Evolutionary conservation across 345 rosid genomes (phyloP).

Genomic region (Aquilaria sinensis): DNA sequence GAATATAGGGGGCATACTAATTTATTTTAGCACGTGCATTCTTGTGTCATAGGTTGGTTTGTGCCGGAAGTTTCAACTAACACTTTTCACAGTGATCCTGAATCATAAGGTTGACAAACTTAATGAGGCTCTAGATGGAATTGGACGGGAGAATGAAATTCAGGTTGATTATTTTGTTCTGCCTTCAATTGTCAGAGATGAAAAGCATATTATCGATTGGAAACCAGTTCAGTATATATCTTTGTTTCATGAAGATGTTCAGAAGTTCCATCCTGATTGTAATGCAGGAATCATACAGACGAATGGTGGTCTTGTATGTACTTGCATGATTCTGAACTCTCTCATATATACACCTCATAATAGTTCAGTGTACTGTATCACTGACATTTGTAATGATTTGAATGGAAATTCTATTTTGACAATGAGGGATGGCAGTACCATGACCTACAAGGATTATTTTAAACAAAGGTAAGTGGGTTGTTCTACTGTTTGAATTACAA

Average conservation of each 20-base stretch:
- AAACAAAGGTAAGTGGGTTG: slow-evolving; percentile 32
- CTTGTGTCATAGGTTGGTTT: slow-evolving; percentile 40
- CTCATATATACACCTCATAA: slow-evolving; percentile 78
- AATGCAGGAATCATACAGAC: slow-evolving; percentile 32
- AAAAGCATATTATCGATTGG: slow-evolving; percentile 47
- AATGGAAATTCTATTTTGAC: slow-evolving; percentile 45
- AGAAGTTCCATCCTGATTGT: slow-evolving; percentile 24
- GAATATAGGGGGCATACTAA: neutral
- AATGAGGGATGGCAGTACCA: slow-evolving; percentile 29
- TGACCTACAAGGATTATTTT: slow-evolving; percentile 53
- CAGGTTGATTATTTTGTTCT: slow-evolving; percentile 64
- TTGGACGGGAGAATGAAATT: slow-evolving; percentile 16
- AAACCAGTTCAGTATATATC: slow-evolving; percentile 31
- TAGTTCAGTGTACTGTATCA: slow-evolving; percentile 47
- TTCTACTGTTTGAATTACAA: neutral
- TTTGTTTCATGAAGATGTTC: slow-evolving; percentile 18
- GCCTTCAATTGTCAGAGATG: slow-evolving; percentile 28
- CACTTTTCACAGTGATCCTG: slow-evolving; percentile 54
- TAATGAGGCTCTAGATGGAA: slow-evolving; percentile 24
- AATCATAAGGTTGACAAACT: slow-evolving; percentile 35
- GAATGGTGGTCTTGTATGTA: slow-evolving; percentile 41
- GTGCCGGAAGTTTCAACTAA: slow-evolving; percentile 64
- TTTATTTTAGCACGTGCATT: neutral
- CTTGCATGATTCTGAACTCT: slow-evolving; percentile 47
- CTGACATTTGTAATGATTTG: slow-evolving; percentile 36